Evolutionary conservation across 495 filamentous ascomycete species (phyloP).

Genomic region (Penicillium coprophilum): DNA sequence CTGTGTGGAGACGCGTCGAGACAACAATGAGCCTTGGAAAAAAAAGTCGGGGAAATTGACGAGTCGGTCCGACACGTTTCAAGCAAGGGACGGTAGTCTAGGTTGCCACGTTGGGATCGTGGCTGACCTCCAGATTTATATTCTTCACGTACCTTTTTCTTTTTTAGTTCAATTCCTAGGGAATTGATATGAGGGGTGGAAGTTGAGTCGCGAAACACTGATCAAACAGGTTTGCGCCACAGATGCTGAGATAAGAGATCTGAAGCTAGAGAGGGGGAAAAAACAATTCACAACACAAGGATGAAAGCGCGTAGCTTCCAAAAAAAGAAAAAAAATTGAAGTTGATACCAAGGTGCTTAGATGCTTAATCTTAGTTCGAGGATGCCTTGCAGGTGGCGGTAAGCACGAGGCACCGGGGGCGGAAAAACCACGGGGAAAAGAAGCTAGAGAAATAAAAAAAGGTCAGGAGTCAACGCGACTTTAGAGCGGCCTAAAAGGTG

Average conservation of each 20-base stretch:
- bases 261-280: background rate
- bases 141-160: constrained; percentile 7
- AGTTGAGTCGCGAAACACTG: constrained; percentile 15
- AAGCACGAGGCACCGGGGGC: constrained; percentile 39
- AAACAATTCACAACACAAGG: background rate
- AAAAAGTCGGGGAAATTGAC: constrained; percentile 35
- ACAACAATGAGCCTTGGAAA: constrained; percentile 6
- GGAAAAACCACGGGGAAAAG: constrained; percentile 29
- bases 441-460: constrained; percentile 22
- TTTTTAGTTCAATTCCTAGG: background rate
- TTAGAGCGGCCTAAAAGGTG: constrained; percentile 23
- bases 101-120: constrained; percentile 27
- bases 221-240: constrained; percentile 8
- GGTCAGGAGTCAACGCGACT: constrained; percentile 16
- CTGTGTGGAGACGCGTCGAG: constrained; percentile 21
- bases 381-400: constrained; percentile 53
- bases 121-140: constrained; percentile 15
- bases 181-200: background rate
- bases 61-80: constrained; percentile 23
- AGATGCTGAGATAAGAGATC: constrained; percentile 1
- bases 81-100: constrained; percentile 39
- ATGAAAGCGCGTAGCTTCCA: constrained; percentile 5
- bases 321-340: constrained; percentile 24
- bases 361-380: constrained; percentile 53
- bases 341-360: constrained; percentile 50